These are phyloP conservation scores for Coemansia asiatica DNA, from an alignment of 192 early-diverging fungal genomes.

Conservation along the genomic window DNA sequence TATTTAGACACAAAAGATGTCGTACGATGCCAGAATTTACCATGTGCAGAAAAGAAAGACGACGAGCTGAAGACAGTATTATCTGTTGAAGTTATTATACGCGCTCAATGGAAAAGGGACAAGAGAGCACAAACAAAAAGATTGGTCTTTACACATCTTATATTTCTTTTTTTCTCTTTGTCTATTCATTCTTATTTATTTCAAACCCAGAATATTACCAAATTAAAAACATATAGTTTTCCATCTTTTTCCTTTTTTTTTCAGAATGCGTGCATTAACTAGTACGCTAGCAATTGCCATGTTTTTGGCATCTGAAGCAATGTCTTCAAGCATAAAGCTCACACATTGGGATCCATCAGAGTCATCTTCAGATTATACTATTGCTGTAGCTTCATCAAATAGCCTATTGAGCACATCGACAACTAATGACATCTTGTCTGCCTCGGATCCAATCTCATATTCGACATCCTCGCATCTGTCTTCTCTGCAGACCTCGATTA, in stretches of 20 bases:
- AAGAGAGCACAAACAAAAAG: background rate
- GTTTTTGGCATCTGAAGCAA: constrained; percentile 6
- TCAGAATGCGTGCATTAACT: constrained; percentile 11
- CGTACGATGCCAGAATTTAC: background rate
- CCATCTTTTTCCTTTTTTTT: background rate
- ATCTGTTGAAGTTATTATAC: background rate
- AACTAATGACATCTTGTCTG: background rate
- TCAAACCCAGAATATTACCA: background rate
- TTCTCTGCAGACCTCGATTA: background rate
- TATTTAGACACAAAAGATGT: background rate
- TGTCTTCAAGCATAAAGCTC: background rate
- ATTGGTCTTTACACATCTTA: background rate
- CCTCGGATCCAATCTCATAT: background rate
- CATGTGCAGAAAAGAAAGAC: background rate
- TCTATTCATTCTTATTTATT: background rate
- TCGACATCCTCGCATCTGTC: background rate
- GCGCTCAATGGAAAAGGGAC: background rate
- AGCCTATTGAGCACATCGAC: background rate
- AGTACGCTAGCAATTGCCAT: constrained; percentile 3
- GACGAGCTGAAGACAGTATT: background rate
- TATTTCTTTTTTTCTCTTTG: background rate
- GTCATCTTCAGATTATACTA: background rate
- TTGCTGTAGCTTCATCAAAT: background rate
- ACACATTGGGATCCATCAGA: background rate
- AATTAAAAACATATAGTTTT: constrained; percentile 2